Evolutionary conservation across 2,329 filamentous ascomycete species (phyloP).

Genomic region (Colletotrichum caudatum): DNA sequence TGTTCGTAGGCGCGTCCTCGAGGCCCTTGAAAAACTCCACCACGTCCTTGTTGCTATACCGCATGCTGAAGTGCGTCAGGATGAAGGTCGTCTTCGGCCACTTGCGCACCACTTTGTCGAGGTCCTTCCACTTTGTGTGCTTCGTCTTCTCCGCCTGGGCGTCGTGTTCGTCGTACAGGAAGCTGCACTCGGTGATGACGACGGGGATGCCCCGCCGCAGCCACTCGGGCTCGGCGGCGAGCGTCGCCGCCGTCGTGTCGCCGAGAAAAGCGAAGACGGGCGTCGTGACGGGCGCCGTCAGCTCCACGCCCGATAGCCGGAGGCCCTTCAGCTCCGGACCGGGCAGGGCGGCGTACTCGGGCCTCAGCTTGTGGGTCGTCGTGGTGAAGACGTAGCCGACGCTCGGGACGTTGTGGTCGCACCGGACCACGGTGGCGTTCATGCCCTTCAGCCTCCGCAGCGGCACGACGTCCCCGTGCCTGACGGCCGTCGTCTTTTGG

Average conservation of each 20-base stretch:
- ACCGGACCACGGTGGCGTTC: conserved; percentile 57
- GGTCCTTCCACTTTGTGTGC: conserved; percentile 60
- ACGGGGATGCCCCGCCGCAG: conserved; percentile 55
- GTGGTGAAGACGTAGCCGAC: conserved; percentile 60
- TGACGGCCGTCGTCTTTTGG: conserved; percentile 55
- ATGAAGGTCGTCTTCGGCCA: conserved; percentile 60
- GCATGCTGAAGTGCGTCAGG: conserved; percentile 61
- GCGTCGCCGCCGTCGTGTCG: conserved; percentile 57
- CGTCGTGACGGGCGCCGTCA: conserved; percentile 55
- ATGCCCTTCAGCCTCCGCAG: conserved; percentile 53
- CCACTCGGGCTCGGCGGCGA: conserved; percentile 56
- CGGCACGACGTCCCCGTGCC: conserved; percentile 51
- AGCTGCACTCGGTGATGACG: conserved; percentile 64
- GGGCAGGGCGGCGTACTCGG: conserved; percentile 52
- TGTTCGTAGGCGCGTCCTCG: conserved; percentile 55
- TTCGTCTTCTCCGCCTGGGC: conserved; percentile 59
- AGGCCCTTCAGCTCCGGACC: conserved; percentile 55
- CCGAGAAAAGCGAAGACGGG: conserved; percentile 63
- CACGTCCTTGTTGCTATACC: conserved; percentile 56
- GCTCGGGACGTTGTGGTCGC: conserved; percentile 61
- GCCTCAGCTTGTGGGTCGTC: conserved; percentile 54
- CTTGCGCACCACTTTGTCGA: conserved; percentile 57
- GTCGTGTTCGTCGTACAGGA: conserved; percentile 57
- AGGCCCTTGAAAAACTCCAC: conserved; percentile 56
- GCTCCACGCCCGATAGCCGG: conserved; percentile 52